Conservation (phyloP, 345 rosid genomes). For the Gossypium mustelinum region DNA sequence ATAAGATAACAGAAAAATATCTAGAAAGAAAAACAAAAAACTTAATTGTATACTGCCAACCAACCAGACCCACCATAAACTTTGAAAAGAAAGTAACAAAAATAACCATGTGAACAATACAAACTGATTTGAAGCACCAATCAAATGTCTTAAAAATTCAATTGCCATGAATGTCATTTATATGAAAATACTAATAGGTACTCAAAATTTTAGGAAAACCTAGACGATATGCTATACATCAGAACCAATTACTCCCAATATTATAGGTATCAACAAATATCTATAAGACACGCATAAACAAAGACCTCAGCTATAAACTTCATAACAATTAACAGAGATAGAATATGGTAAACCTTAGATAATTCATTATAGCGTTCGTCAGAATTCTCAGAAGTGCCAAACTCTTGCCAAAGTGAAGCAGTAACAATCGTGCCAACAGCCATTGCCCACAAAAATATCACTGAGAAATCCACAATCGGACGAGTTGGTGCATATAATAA, state of each 20-base stretch:
- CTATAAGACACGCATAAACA: slow-evolving; percentile 3
- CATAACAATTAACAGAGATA: slow-evolving; percentile 13
- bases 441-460: slow-evolving; percentile 74
- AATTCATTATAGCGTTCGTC: slow-evolving; percentile 68
- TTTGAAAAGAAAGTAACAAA: background rate
- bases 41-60: background rate
- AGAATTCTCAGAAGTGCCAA: slow-evolving; percentile 47
- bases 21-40: background rate
- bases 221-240: background rate
- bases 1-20: background rate
- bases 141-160: background rate
- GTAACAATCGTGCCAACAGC: slow-evolving; percentile 80
- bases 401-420: slow-evolving; percentile 76
- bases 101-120: background rate
- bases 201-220: slow-evolving; percentile 1
- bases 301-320: slow-evolving; percentile 2
- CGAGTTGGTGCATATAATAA: slow-evolving; percentile 72
- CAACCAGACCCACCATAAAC: background rate
- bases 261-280: background rate
- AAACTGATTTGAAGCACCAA: background rate
- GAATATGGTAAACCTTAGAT: slow-evolving; percentile 59
- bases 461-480: slow-evolving; percentile 70
- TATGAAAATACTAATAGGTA: background rate
- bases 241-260: background rate
- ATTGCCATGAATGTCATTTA: background rate